Evolutionary conservation across 2,329 filamentous ascomycete species (phyloP).

Genomic region (Lojkania enalia): DNA sequence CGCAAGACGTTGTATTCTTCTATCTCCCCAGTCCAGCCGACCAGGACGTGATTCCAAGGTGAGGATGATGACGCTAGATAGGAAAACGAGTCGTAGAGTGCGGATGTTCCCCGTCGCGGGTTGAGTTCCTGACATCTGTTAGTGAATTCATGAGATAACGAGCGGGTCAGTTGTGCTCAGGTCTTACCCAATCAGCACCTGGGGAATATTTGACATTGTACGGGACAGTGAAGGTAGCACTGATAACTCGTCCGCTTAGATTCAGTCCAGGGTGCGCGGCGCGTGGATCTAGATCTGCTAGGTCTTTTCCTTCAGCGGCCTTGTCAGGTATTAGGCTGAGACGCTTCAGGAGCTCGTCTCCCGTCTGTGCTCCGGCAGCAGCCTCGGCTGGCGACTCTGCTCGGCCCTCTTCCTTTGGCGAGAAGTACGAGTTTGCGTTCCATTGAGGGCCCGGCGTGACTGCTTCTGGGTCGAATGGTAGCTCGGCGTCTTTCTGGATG

Average conservation of each 20-base stretch:
- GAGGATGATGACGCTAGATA: constrained; percentile 82
- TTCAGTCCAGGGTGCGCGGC: constrained; percentile 60
- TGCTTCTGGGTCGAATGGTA: constrained; percentile 37
- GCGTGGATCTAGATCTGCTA: constrained; percentile 57
- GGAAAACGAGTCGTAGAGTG: constrained; percentile 87
- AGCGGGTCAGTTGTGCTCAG: constrained; percentile 30
- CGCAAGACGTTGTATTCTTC: constrained; percentile 37
- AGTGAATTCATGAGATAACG: too few relatives aligned
- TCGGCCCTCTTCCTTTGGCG: constrained; percentile 25
- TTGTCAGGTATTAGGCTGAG: constrained; percentile 50
- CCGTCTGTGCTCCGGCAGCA: constrained; percentile 50
- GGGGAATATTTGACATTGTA: constrained; percentile 60
- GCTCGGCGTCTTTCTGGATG: constrained; percentile 18
- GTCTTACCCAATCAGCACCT: constrained; percentile 59
- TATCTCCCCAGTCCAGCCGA: constrained; percentile 90
- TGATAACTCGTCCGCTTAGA: constrained; percentile 65
- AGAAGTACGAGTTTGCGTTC: constrained; percentile 44
- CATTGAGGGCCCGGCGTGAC: constrained; percentile 39
- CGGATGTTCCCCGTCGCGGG: constrained; percentile 81
- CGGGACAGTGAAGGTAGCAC: constrained; percentile 65
- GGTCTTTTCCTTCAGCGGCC: constrained; percentile 42
- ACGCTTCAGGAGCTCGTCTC: constrained; percentile 57
- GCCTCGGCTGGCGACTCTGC: constrained; percentile 46
- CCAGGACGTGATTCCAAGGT: constrained; percentile 88
- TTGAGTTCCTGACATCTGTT: constrained; percentile 64